Base-by-base conservation (phyloP, 2,329 filamentous ascomycete species). In the Diaporthe caulivora region DNA sequence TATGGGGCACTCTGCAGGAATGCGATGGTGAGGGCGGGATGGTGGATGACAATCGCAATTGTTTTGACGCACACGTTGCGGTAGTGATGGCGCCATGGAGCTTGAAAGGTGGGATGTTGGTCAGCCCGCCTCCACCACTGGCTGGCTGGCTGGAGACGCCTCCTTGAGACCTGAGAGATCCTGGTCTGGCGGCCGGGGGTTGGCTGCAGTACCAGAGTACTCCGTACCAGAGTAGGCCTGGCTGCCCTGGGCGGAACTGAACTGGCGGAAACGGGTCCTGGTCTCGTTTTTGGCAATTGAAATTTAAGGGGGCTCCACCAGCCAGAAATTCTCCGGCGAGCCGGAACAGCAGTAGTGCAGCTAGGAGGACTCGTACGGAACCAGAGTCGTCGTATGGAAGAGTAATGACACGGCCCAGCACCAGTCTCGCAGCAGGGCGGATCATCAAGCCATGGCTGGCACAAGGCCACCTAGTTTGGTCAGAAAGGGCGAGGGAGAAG, bases 291-390 rank as follows among this genome's bases (percentile, higher is more conserved):
- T 62, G 55, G 55, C 44, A 53, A 54, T 53, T 53, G 47, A 62
- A 62, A 71, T 71, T 71, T 53, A 70, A 71, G 69, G 69, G 42
- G 47, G 58, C 69, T 51, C 69, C 69, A 71, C 68, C 55, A 62
- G 44, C 69, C 69, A 53, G 55, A 44, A 62, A 62, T 62, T 51
- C 55, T 53, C 69, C 69, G 69, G 55, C 55, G 37, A 29, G 24
- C 69, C 26, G 49, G n/a, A n/a, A n/a, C n/a, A n/a, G n/a, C n/a
- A n/a, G n/a, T n/a, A n/a, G n/a, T n/a, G n/a, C n/a, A n/a, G n/a
- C n/a, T n/a, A n/a, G n/a, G n/a, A n/a, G n/a, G n/a, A n/a, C n/a
- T n/a, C 53, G 9, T 24, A 53, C 44, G 55, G 55, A 40, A 21
- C 42, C 68, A 70, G 40, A 34, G 62, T n/a, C n/a, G n/a, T n/a